Evolutionary conservation across 768 basidiomycete genomes (phyloP).

Genomic region (Lanmaoa rubissima): DNA sequence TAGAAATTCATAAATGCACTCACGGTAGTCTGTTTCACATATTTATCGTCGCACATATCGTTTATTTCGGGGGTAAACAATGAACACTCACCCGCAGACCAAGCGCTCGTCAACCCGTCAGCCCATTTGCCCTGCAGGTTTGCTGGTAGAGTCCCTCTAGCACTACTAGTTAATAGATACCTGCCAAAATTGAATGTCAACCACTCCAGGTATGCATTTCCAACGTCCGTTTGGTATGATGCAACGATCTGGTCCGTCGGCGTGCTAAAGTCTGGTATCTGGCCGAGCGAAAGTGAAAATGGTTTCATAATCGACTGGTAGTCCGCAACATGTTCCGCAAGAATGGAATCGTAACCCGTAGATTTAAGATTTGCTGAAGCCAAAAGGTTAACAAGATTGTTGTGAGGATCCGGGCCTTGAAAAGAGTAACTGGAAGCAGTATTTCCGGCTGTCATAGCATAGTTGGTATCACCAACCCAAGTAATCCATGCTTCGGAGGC

Average conservation of each 20-base stretch:
- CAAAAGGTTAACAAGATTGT: conserved; percentile 39
- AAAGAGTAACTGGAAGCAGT: conserved; percentile 58
- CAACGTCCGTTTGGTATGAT: conserved; percentile 51
- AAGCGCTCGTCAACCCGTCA: conserved; percentile 49
- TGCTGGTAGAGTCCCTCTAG: conserved; percentile 61
- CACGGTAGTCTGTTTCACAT: conserved; percentile 44
- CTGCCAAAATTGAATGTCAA: conserved; percentile 70
- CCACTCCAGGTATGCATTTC: conserved; percentile 72
- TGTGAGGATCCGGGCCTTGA: conserved; percentile 59
- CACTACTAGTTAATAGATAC: conserved; percentile 61
- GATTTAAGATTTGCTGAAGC: conserved; percentile 23
- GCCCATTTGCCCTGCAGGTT: conserved; percentile 80
- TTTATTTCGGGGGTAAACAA: not conserved
- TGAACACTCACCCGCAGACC: conserved; percentile 54
- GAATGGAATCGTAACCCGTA: conserved; percentile 37
- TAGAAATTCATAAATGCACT: conserved; percentile 8
- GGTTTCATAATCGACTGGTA: conserved; percentile 40
- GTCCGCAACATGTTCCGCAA: conserved; percentile 52
- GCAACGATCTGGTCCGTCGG: conserved; percentile 59
- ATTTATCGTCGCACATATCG: not conserved
- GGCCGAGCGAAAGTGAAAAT: conserved; percentile 62
- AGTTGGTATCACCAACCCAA: conserved; percentile 76
- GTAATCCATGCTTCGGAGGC: conserved; percentile 60
- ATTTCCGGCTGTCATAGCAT: conserved; percentile 60
- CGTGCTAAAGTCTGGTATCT: conserved; percentile 47